Percentiles rank a stretch among this genome's conserved stretches.
These are phyloP conservation scores for Oenanthe javanica DNA, from an alignment of 140 eudicot genomes.

Conservation along the genomic window DNA sequence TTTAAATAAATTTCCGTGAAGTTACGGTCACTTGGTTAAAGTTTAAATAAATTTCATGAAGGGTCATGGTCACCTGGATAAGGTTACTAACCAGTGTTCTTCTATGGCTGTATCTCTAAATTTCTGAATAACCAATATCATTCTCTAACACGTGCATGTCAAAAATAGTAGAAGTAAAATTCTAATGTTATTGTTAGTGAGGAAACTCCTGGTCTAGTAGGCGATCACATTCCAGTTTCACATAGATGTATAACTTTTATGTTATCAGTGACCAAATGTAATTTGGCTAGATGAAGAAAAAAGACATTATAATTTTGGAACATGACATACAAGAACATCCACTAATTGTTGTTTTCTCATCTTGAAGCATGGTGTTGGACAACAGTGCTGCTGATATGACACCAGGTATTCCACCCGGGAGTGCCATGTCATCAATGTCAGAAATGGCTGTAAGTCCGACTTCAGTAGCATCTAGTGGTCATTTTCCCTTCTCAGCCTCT, in stretches of 20 bases:
- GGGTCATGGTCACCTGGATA: neutral
- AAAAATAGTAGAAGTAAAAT: neutral
- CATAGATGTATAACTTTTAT: neutral
- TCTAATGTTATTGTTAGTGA: neutral
- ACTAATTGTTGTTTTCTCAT: constrained; percentile 12
- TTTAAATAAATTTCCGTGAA: neutral
- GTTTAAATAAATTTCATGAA: neutral
- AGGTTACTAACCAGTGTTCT: neutral
- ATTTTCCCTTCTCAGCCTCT: constrained; percentile 81
- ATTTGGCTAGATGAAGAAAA: neutral
- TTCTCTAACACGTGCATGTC: neutral
- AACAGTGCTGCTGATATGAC: constrained; percentile 39
- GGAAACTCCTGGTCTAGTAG: neutral
- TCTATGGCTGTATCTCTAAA: neutral
- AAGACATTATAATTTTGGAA: neutral
- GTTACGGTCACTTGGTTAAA: neutral
- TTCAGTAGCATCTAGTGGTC: constrained; percentile 92
- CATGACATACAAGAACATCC: neutral
- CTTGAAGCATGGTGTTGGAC: constrained; percentile 65
- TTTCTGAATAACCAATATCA: neutral
- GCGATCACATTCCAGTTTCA: neutral
- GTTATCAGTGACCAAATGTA: neutral
- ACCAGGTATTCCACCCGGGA: constrained; percentile 46
- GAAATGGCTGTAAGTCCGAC: constrained; percentile 92
- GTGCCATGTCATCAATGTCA: constrained; percentile 80